Base-by-base conservation (phyloP, 257 asterid species). In the Nyctanthes arbortristis region DNA sequence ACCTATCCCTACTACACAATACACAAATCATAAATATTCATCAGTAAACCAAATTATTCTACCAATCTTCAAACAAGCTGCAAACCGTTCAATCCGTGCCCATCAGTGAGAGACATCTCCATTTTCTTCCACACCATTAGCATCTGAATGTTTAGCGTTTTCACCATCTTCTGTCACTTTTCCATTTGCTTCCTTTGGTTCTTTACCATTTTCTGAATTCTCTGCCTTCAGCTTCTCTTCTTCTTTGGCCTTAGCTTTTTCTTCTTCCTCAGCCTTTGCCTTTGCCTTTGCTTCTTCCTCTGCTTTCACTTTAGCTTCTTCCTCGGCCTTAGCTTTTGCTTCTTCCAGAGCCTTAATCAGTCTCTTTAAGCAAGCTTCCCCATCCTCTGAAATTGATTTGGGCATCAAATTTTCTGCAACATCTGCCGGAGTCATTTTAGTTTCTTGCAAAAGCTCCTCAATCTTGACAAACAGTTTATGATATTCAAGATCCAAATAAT, bases 391-490 rank as follows among this genome's bases (percentile, higher is more conserved):
- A 1, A 37, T 55, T 1, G 77, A 37, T 60, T 78, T 78, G 5
- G 77, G 75, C 83, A 74, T 78, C 73, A 78, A 70, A 22, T 69
- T 73, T 52, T 52, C 59, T 8, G 30, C 59, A 24, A 52, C 59
- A 24, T 52, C 59, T 22, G 59, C 30, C 7, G 59, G 59, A 52
- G 59, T 52, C 59, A 52, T 52, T 24, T 52, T 22, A 16, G 59
- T 52, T 52, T 52, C 30, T 16, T 22, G 6, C 3, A 52, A 52
- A 29, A 70, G 57, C 5, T n/a, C 57, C n/a, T 16, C 36, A 37
- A 73, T 69, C 55, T 37, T 63, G 30, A 40, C 72, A 25, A 78
- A 73, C 59, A 63, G 35, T 16, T 61, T 35, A 54, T 67, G 65
- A 11, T 35, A 22, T 20, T 67, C 36, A 22, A 67, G 13, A 4